A percentile compares a stretch with the other conserved stretches of the same genome.
Evolutionary conservation across 2,329 filamentous ascomycete species (phyloP).

Genomic region (Magnaporthales sp.): DNA sequence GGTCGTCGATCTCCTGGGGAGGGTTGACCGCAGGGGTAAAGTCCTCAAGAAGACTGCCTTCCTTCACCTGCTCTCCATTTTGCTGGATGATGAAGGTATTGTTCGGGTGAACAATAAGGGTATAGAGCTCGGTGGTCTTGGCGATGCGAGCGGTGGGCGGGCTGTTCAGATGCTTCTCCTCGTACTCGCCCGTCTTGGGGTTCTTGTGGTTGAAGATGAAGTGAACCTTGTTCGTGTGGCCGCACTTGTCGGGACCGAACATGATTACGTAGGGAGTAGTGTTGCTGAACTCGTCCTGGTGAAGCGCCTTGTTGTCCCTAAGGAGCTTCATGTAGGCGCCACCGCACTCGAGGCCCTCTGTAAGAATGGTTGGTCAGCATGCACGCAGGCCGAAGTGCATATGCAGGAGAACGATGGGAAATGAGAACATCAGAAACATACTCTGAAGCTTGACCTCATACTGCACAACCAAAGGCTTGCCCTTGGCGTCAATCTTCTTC

Average conservation of each 20-base stretch:
- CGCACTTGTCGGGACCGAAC: slow-evolving; percentile 99
- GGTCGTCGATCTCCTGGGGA: slow-evolving; percentile 85
- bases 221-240: slow-evolving; percentile 94
- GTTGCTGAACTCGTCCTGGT: slow-evolving; percentile 97
- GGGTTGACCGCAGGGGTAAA: slow-evolving; percentile 94
- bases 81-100: slow-evolving; percentile 91
- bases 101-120: slow-evolving; percentile 90
- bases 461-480: slow-evolving; percentile 92
- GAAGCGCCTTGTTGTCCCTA: slow-evolving; percentile 92
- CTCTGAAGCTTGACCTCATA: slow-evolving; percentile 99
- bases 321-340: slow-evolving; percentile 99
- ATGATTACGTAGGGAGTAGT: slow-evolving; percentile 97
- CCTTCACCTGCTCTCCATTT: slow-evolving; percentile 81
- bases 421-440: slow-evolving; percentile 38
- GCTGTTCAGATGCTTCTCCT: slow-evolving; percentile 94
- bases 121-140: slow-evolving; percentile 94
- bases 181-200: slow-evolving; percentile 98
- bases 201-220: slow-evolving; percentile 99
- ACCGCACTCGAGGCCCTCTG: slow-evolving; percentile 92
- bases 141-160: slow-evolving; percentile 79
- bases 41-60: slow-evolving; percentile 87
- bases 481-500: slow-evolving; percentile 94
- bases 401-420: not conserved
- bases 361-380: not conserved
- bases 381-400: not conserved